Conservation (phyloP, 2,329 filamentous ascomycete genomes). For the Helminthosporium solani region DNA sequence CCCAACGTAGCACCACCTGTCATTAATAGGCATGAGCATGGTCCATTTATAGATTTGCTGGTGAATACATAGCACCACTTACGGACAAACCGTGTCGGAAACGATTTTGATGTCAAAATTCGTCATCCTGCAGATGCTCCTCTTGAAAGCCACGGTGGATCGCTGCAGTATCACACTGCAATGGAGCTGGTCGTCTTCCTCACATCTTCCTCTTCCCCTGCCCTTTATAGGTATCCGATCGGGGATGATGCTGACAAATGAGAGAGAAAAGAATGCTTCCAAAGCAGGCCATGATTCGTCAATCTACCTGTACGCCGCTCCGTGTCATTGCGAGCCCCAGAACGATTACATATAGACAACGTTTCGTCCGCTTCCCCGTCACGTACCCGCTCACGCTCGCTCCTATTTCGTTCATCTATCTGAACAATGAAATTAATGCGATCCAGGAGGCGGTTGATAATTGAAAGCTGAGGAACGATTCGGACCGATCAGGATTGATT, state of each 20-base stretch:
- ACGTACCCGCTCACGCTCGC: too few relatives aligned
- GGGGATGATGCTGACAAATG: background rate
- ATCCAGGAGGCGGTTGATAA: too few relatives aligned
- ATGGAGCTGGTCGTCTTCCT: background rate
- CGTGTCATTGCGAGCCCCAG: too few relatives aligned
- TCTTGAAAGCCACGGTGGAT: slow-evolving; percentile 38
- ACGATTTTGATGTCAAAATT: slow-evolving; percentile 72
- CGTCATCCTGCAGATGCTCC: slow-evolving; percentile 39
- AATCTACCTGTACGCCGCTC: too few relatives aligned
- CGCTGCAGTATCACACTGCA: background rate
- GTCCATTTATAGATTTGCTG: background rate
- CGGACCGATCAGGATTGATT: background rate
- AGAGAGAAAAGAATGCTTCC: background rate
- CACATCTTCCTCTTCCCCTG: background rate
- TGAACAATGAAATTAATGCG: too few relatives aligned
- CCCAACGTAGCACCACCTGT: slow-evolving; percentile 67
- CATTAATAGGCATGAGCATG: slow-evolving; percentile 6
- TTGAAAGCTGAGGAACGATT: too few relatives aligned
- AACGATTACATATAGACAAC: too few relatives aligned
- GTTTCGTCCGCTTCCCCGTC: too few relatives aligned
- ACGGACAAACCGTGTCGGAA: slow-evolving; percentile 79
- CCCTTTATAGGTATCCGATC: too few relatives aligned
- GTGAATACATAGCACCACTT: slow-evolving; percentile 24
- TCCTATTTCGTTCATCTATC: too few relatives aligned
- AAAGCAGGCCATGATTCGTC: background rate